phyloP scores from a whole-genome alignment of 352 stramenopile genomes.

The Phytopythium oedochilum region DNA sequence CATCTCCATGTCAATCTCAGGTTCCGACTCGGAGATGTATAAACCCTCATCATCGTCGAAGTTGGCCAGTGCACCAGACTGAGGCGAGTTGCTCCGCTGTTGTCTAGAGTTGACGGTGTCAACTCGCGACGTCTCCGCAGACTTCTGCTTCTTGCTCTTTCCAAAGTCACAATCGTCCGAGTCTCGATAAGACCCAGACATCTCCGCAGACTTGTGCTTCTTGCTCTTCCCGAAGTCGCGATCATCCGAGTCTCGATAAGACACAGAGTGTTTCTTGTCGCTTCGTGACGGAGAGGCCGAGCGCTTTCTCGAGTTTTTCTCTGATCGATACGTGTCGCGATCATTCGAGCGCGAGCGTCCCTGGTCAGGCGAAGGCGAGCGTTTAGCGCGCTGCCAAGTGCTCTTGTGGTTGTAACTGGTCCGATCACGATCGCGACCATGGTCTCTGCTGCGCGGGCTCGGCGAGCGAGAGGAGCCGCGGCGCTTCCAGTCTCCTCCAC shows the following conservation, averaged over 20 bases:
- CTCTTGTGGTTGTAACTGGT: background rate
- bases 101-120: background rate
- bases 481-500: background rate
- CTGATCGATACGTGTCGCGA: background rate
- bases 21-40: conserved; percentile 47
- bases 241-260: background rate
- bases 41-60: conserved; percentile 31
- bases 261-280: background rate
- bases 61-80: conserved; percentile 11
- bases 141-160: conserved; percentile 21
- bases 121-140: background rate
- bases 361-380: conserved; percentile 4
- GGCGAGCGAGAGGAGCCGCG: conserved; percentile 1
- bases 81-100: conserved; percentile 1
- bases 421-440: conserved; percentile 6
- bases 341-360: conserved; percentile 1
- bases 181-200: background rate
- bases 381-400: conserved; percentile 6
- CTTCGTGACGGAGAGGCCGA: background rate
- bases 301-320: background rate
- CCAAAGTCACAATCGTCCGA: background rate
- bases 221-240: conserved; percentile 6
- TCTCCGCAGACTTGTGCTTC: conserved; percentile 13
- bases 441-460: conserved; percentile 8
- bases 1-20: conserved; percentile 22